Evolutionary conservation across 2,329 filamentous ascomycete species (phyloP), one percentile per base, ranked within the genome.

Genomic region (Cryphonectria nitschkei): DNA sequence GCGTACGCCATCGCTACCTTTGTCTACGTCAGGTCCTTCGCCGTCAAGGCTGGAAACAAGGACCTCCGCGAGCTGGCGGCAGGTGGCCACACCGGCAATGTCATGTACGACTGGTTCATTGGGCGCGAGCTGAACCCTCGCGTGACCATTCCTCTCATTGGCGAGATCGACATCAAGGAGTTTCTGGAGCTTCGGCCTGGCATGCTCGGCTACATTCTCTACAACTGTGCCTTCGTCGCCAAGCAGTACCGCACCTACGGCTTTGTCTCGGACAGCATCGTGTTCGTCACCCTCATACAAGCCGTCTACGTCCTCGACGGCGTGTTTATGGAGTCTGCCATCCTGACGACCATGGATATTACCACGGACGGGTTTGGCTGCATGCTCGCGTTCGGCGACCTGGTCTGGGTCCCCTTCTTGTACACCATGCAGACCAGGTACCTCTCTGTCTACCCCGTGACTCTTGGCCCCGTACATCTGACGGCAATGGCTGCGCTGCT

Each of bases 21-120:
- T 75, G 91, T 95, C 73, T 98, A 98, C 78, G 80, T 93, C 69
- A 87, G 87, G 75, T 97, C 93, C 78, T 98, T 98, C 83, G 86
- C 87, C 68, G 92, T 97, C 74, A 92, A 93, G 79, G 82, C 89
- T n/a, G 90, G 88, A 60, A 93, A 97, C 79, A 84, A 87, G 16
- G 86, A 91, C 64, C 84, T 88, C 73, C 92, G 95, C 56, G 91
- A 96, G 79, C 87, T 98, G 9, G 95, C 95, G 0, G 88, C 89
- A 1, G 94, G 95, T 60, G 95, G 94, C 22, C 88, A 92, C 78
- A 90, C 89, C 1, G 95, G 94, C 70, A 98, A 97, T 80, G 83
- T 94, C 74, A 82, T 98, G 52, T 98, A 98, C 80, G 95, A 98
- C 81, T 98, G 94, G 90, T 98, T 94, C 82, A 98, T 98, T 74